Evolutionary conservation across 805 yeast species (phyloP).

Genomic region (Nakazawaea sp.): DNA sequence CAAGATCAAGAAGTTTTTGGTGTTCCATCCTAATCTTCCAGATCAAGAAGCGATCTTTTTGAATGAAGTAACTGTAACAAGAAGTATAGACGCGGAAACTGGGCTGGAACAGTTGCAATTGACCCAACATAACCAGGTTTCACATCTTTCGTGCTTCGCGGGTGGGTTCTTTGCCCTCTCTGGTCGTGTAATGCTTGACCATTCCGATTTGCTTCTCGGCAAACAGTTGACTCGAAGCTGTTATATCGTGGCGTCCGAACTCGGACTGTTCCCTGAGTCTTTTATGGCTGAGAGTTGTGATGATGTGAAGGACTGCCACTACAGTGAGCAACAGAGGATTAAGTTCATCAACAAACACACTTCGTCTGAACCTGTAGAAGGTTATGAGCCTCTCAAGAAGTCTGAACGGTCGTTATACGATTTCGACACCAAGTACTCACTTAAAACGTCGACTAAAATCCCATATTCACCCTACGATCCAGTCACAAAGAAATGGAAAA

Average conservation of each 20-base stretch:
- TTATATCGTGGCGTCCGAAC: conserved; percentile 31
- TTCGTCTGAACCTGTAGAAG: neutral
- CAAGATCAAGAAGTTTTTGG: conserved; percentile 32
- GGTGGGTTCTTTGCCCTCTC: conserved; percentile 50
- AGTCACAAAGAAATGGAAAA: conserved; percentile 2
- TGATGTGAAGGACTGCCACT: conserved; percentile 16
- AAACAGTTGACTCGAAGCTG: conserved; percentile 42
- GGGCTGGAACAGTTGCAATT: conserved; percentile 1
- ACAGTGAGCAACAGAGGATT: conserved; percentile 13
- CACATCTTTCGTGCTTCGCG: conserved; percentile 43
- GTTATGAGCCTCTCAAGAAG: neutral
- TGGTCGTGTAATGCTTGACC: conserved; percentile 29
- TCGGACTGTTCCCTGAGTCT: conserved; percentile 38
- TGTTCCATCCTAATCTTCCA: conserved; percentile 39
- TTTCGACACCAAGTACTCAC: neutral
- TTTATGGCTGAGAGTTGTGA: conserved; percentile 22
- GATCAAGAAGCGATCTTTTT: conserved; percentile 17
- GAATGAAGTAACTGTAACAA: conserved; percentile 18
- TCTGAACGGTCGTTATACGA: neutral
- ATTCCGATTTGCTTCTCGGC: conserved; percentile 33
- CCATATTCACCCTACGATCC: conserved; percentile 7
- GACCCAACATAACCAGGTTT: conserved; percentile 24
- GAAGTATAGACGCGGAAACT: conserved; percentile 11
- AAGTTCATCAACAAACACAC: conserved; percentile 11
- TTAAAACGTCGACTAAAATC: conserved; percentile 1